These are phyloP conservation scores for Artemisia argyi DNA, from an alignment of 129 eudicot species.

Conservation along the genomic window DNA sequence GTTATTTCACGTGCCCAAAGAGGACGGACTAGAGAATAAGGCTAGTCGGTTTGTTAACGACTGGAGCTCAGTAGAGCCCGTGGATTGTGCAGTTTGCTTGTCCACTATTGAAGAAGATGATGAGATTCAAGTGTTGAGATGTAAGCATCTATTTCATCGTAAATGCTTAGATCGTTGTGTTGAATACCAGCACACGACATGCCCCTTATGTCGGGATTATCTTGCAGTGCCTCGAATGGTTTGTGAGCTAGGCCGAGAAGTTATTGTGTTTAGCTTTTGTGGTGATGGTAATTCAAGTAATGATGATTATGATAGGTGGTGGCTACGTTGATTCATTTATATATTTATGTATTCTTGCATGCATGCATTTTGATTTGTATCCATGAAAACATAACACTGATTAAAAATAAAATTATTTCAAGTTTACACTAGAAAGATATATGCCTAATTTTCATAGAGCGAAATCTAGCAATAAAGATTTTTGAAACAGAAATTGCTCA, in stretches of 20 bases:
- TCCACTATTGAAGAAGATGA: conserved; percentile 32
- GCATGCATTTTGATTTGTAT: neutral
- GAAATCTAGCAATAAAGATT: too few species aligned
- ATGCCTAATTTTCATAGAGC: too few species aligned
- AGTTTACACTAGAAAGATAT: too few species aligned
- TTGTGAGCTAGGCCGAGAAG: conserved; percentile 35
- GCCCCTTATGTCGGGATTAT: conserved; percentile 43
- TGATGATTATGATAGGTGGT: conserved; percentile 24
- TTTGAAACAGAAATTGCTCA: too few species aligned
- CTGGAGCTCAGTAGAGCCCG: conserved; percentile 12
- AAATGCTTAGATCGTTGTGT: conserved; percentile 44
- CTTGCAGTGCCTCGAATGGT: conserved; percentile 31
- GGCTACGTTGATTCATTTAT: conserved; percentile 23
- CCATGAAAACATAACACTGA: neutral
- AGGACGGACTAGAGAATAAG: neutral
- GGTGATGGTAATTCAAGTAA: neutral
- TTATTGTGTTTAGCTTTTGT: conserved; percentile 12
- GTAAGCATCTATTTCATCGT: conserved; percentile 42
- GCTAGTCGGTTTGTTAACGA: conserved; percentile 1
- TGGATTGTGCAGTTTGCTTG: conserved; percentile 44
- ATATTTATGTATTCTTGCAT: neutral
- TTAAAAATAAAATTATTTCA: too few species aligned
- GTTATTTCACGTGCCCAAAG: neutral
- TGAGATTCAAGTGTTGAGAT: conserved; percentile 33
- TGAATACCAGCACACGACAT: conserved; percentile 27